A percentile compares a stretch with the other conserved stretches of the same genome.
Conservation (phyloP, 306 rosid genomes). For the Luffa acutangula region DNA sequence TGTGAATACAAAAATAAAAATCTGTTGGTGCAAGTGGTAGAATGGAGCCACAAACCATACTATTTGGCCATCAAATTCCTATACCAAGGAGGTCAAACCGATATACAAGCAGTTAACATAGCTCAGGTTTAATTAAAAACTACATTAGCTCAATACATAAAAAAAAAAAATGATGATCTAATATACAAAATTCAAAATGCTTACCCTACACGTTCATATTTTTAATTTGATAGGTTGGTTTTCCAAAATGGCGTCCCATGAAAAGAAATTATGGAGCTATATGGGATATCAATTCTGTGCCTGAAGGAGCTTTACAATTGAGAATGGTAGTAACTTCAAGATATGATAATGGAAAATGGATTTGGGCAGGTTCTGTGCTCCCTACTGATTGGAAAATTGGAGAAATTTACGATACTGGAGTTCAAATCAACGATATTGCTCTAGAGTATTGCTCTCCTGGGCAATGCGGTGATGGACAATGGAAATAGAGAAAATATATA, state of each 20-base stretch:
- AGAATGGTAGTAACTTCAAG: conserved; percentile 56
- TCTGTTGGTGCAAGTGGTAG: conserved; percentile 62
- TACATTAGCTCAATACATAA: no score
- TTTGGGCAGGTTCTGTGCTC: conserved; percentile 60
- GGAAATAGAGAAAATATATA: not conserved
- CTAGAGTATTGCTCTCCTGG: conserved; percentile 36
- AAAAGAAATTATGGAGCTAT: conserved; percentile 58
- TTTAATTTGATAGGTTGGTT: conserved; percentile 37
- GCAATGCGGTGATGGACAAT: not conserved
- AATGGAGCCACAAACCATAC: conserved; percentile 58
- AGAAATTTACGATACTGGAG: conserved; percentile 37
- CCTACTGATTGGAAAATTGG: conserved; percentile 66
- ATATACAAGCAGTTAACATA: conserved; percentile 56
- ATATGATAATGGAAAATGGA: conserved; percentile 55
- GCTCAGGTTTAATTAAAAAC: conserved; percentile 46
- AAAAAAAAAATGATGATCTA: no score
- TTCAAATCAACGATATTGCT: conserved; percentile 60
- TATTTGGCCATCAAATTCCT: conserved; percentile 53
- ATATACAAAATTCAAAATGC: no score
- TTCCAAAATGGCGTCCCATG: conserved; percentile 54
- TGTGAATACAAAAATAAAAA: conserved; percentile 58
- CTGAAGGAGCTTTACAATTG: conserved; percentile 65
- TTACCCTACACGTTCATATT: no score
- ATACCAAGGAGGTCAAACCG: conserved; percentile 94
- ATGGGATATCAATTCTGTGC: conserved; percentile 73